Evolutionary conservation across 1,284 basidiomycete species (phyloP).

Genomic region (Rhizoctonia solani): DNA sequence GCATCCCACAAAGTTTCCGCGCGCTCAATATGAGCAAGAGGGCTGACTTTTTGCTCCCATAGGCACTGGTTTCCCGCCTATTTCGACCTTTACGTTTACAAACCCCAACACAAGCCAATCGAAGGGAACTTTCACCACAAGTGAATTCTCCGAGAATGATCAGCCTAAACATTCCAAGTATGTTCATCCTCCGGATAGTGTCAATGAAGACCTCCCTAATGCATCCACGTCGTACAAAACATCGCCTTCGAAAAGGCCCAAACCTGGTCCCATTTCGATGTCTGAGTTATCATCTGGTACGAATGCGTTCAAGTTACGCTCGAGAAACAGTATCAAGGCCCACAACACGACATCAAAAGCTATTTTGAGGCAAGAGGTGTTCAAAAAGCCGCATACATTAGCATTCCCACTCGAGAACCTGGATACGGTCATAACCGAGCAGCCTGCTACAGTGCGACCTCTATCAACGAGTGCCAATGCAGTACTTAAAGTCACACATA

Average conservation of each 20-base stretch:
- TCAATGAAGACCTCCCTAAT: background rate
- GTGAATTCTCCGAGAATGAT: background rate
- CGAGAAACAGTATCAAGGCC: background rate
- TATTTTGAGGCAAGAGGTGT: constrained; percentile 7
- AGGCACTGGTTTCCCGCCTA: background rate
- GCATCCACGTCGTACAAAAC: background rate
- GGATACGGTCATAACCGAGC: too few relatives aligned
- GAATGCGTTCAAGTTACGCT: constrained; percentile 21
- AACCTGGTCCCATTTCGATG: constrained; percentile 4
- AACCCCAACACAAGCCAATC: constrained; percentile 1
- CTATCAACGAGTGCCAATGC: too few relatives aligned
- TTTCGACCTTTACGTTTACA: constrained; percentile 2
- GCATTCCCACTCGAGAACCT: too few relatives aligned
- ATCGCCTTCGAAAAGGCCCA: background rate
- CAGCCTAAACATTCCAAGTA: background rate
- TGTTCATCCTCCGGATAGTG: background rate
- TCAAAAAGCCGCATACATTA: constrained; percentile 31
- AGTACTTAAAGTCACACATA: too few relatives aligned
- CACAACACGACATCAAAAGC: background rate
- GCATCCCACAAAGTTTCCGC: too few relatives aligned
- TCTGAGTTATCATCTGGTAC: constrained; percentile 14
- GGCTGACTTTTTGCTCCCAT: background rate
- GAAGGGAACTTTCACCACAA: background rate
- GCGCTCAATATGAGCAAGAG: background rate
- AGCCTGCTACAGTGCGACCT: too few relatives aligned